Base-by-base conservation (phyloP, 2,329 filamentous ascomycete genomes). In the Eutypa lata region DNA sequence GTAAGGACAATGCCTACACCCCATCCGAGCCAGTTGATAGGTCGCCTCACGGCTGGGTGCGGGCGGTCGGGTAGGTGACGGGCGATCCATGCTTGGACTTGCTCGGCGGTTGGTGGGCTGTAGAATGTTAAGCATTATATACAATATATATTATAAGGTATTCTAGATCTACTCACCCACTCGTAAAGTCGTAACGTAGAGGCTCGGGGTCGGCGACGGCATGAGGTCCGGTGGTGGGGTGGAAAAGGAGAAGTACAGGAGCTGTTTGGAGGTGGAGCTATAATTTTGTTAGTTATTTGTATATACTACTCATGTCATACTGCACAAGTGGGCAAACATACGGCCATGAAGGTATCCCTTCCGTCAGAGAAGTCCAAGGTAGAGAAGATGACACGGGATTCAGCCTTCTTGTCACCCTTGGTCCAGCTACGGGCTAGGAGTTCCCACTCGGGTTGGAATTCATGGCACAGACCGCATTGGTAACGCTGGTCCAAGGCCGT, bases 381-480 rank as follows among this genome's bases (percentile, higher is more conserved):
- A 22, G 83, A 87, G 73, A 93, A 95, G 44, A 97, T 70, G 58
- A 96, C 65, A 56, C 87, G 81, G 26, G 86, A 88, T 60, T 90
- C 80, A 50, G 79, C 87, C 54, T 83, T 76, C 76, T 88, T 90
- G 71, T 96, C 89, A 7, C 90, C 91, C 70, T 89, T 91, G 57
- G 80, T 79, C 94, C 94, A 99, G 73, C 89, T 94, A 71, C 85
- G 89, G 50, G 83, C 84, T 51, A 99, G 75, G 50, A 97, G 72
- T 51, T 95, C 89, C 89, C 91, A 99, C 73, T 99, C 94, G 1
- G 92, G 88, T 70, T 96, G 89, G 71, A 99, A 96, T 50, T 96
- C 90, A 49, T 85, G 82, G 72, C 94, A 99, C 47, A 97, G 78
- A 60, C 86, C 78, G 70, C 94, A 99, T 55, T 89, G 90, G 68